Evolutionary conservation across 148 eudicot species (phyloP).

Genomic region (Salicornia ramosissima): DNA sequence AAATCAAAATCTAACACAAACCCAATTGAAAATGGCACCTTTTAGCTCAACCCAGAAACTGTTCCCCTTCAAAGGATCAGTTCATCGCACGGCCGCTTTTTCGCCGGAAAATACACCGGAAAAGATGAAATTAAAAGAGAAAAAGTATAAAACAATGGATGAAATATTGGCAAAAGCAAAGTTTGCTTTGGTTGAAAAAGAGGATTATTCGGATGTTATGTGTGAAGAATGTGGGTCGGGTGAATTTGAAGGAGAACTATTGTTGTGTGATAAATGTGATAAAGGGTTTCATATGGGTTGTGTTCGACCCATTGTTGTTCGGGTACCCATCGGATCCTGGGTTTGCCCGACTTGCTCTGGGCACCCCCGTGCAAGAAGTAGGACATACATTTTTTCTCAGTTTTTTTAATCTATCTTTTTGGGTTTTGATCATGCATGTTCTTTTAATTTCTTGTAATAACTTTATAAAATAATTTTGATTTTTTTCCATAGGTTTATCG

Average conservation of each 20-base stretch:
- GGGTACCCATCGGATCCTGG: slow-evolving; percentile 83
- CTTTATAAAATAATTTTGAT: not conserved
- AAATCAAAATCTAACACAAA: slow-evolving; percentile 17
- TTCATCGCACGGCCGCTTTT: slow-evolving; percentile 23
- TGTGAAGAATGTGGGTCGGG: slow-evolving; percentile 83
- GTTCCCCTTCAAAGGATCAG: slow-evolving; percentile 16
- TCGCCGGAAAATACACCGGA: slow-evolving; percentile 10
- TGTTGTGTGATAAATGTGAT: slow-evolving; percentile 78
- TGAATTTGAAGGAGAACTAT: slow-evolving; percentile 45
- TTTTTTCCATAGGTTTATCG: slow-evolving; percentile 53
- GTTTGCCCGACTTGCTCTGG: slow-evolving; percentile 55
- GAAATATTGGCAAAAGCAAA: slow-evolving; percentile 44
- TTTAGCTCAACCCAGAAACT: slow-evolving; percentile 20
- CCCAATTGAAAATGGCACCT: slow-evolving; percentile 24
- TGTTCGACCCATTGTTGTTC: slow-evolving; percentile 61
- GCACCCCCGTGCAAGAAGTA: slow-evolving; percentile 40
- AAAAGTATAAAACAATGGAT: slow-evolving; percentile 41
- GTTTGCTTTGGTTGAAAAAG: slow-evolving; percentile 30
- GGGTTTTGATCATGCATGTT: not conserved
- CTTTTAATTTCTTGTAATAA: slow-evolving; percentile 1
- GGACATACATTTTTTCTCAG: not conserved
- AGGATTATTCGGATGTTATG: slow-evolving; percentile 32
- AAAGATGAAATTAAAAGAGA: slow-evolving; percentile 10
- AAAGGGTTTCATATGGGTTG: slow-evolving; percentile 77
- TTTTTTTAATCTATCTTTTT: not conserved